A percentile compares a stretch with the other conserved stretches of the same genome.
These are phyloP conservation scores for Helianthus tuberosus DNA, from an alignment of 129 eudicot genomes.

Conservation along the genomic window DNA sequence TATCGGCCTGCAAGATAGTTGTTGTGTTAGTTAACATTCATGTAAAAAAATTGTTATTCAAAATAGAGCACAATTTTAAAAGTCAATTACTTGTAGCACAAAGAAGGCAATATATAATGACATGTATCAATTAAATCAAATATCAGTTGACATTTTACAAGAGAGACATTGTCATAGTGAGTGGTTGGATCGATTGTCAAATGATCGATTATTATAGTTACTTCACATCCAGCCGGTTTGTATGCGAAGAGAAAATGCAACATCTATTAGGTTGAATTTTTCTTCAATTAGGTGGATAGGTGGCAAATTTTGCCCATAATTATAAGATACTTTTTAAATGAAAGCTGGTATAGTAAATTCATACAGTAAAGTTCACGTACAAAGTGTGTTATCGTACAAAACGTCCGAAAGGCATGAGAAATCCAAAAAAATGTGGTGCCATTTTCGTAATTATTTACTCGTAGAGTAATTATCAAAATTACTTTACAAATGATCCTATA, in stretches of 20 bases:
- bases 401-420: no score
- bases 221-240: background rate
- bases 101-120: background rate
- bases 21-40: background rate
- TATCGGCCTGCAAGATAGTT: slow-evolving; percentile 55
- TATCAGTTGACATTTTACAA: slow-evolving; percentile 25
- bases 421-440: no score
- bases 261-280: slow-evolving; percentile 17
- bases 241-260: slow-evolving; percentile 19
- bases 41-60: background rate
- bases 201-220: background rate
- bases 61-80: slow-evolving; percentile 5
- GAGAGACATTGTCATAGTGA: slow-evolving; percentile 25
- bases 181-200: slow-evolving; percentile 33
- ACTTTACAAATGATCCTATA: no score
- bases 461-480: no score
- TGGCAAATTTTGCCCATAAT: slow-evolving; percentile 17
- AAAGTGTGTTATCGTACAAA: no score
- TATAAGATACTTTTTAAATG: background rate
- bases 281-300: slow-evolving; percentile 34
- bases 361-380: no score
- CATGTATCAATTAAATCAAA: background rate
- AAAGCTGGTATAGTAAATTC: background rate
- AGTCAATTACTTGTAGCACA: slow-evolving; percentile 24
- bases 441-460: no score